These are phyloP conservation scores for Ricinus communis DNA, from an alignment of 345 rosid species.

Conservation along the genomic window DNA sequence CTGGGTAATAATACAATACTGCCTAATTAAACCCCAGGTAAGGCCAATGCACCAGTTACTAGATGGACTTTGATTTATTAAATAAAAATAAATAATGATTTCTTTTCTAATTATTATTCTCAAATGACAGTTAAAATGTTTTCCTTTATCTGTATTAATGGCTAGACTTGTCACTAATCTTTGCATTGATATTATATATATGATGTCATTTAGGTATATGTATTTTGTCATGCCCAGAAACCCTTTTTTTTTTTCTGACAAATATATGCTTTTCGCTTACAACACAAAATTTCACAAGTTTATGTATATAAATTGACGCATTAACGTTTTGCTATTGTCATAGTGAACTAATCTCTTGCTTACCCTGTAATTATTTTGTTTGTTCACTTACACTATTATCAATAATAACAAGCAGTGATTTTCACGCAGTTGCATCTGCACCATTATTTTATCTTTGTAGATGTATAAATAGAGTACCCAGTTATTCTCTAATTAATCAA, in stretches of 20 bases:
- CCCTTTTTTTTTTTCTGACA: background rate
- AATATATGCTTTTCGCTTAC: conserved; percentile 1
- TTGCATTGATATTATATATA: too few species aligned
- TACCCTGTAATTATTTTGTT: conserved; percentile 1
- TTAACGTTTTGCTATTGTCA: background rate
- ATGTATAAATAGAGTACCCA: background rate
- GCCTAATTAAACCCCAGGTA: too few species aligned
- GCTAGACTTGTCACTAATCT: too few species aligned
- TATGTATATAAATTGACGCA: background rate
- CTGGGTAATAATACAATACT: too few species aligned
- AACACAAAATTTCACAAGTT: background rate
- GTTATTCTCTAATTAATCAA: background rate
- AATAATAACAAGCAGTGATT: background rate
- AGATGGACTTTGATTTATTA: too few species aligned
- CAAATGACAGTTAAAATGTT: too few species aligned
- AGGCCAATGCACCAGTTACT: too few species aligned
- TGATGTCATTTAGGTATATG: too few species aligned
- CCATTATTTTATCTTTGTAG: background rate
- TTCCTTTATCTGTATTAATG: too few species aligned
- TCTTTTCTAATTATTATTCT: too few species aligned
- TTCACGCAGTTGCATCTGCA: background rate
- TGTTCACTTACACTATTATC: background rate
- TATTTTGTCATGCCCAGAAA: background rate
- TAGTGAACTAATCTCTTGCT: conserved; percentile 3
- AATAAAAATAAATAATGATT: too few species aligned